Conservation (phyloP, 129 eudicot species). For the Helianthus tuberosus region DNA sequence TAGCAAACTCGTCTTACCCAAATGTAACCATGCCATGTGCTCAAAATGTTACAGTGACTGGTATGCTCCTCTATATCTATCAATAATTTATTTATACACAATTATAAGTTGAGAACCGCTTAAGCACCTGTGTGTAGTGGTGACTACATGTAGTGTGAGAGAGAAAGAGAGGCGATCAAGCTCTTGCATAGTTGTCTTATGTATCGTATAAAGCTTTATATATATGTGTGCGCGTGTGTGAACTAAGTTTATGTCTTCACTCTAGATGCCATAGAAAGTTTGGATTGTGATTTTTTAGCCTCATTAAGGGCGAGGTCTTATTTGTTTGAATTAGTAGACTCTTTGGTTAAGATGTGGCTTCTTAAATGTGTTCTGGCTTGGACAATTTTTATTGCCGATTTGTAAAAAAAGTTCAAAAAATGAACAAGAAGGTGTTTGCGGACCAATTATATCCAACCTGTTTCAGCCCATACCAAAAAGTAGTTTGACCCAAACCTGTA, state of each 20-base stretch:
- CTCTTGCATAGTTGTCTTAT: too few relatives aligned
- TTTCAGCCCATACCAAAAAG: neutral
- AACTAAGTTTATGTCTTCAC: too few relatives aligned
- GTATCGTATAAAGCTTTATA: too few relatives aligned
- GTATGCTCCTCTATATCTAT: conserved; percentile 34
- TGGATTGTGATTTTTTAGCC: neutral
- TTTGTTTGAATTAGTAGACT: neutral
- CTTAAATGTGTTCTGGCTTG: neutral
- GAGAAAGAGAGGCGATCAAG: too few relatives aligned
- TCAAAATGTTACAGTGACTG: conserved; percentile 72
- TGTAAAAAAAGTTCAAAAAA: neutral
- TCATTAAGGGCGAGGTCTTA: neutral
- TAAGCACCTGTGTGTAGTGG: too few relatives aligned
- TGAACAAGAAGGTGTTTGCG: conserved; percentile 4
- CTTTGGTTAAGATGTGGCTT: neutral
- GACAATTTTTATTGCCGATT: neutral
- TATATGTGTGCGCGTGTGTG: conserved; percentile 15
- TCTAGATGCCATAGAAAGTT: neutral
- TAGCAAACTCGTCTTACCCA: conserved; percentile 69
- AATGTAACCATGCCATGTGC: conserved; percentile 75
- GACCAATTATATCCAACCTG: neutral
- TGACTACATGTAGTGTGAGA: too few relatives aligned
- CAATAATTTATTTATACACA: conserved; percentile 29
- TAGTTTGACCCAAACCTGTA: neutral
- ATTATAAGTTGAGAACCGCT: too few relatives aligned